Evolutionary conservation across 768 basidiomycete species (phyloP), one percentile per base, ranked within the genome.

Genomic region (Suillus brevipes): DNA sequence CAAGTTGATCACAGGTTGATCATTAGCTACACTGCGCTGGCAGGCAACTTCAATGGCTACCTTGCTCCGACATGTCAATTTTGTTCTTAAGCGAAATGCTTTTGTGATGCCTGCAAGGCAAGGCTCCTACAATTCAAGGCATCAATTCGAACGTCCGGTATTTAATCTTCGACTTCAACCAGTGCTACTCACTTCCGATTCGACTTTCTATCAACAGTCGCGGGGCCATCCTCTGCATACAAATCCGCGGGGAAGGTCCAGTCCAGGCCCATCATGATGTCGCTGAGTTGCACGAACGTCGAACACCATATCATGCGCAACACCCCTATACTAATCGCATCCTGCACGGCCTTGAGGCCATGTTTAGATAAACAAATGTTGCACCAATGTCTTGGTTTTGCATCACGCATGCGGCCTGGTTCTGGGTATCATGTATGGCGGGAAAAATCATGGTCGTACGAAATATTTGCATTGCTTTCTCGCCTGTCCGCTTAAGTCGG

Each of bases 121-220:
- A 31, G 52, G 28, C 52, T 53, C 50, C 52, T 14, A 34, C 16
- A 16, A 25, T 50, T 9, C 9, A 31, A 31, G 18, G 34, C 34
- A 36, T 36, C 18, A 12, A 40, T 58, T 58, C 38, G 5, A 40
- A 40, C 20, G 40, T 40, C 58, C 18, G 6, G 28, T 5, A 28
- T 8, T 16, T 28, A 9, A 56, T 56, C 36, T 5, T 28, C 18
- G 38, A 40, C 25, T 18, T 28, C 6, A 20, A 6, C 23, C 12
- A 23, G 14, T 45, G 36, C 16, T 28, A 34, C 18, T 18, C 12
- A 36, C 12, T 55, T 55, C 53, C 4, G 20, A 31, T 18, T 12
- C 16, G 18, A 40, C 38, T 58, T 58, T 40, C 58, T 59, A 31
- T 40, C 58, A 20, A 59, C 40, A 42, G 25, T 59, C 12, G 58